Evolutionary conservation across 805 yeast genomes (phyloP).

Genomic region (Zygosaccharomyces lentus): DNA sequence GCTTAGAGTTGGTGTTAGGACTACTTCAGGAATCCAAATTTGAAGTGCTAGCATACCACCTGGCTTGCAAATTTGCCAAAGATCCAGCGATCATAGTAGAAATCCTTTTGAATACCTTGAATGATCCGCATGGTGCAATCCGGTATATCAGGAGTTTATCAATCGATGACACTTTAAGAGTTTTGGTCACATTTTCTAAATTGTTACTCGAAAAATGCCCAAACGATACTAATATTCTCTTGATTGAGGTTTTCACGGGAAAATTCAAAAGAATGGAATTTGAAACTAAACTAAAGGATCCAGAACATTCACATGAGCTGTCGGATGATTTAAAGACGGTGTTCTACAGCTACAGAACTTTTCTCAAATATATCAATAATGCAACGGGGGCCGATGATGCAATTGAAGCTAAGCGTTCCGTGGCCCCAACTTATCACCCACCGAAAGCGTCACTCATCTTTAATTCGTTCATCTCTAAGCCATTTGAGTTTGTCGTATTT

Average conservation of each 20-base stretch:
- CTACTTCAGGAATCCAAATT: slow-evolving; percentile 72
- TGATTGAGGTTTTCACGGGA: slow-evolving; percentile 88
- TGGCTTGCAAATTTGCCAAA: slow-evolving; percentile 61
- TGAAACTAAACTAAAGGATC: slow-evolving; percentile 8
- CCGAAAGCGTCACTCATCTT: slow-evolving; percentile 87
- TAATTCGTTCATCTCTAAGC: slow-evolving; percentile 79
- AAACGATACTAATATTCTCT: slow-evolving; percentile 71
- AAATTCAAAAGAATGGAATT: slow-evolving; percentile 50
- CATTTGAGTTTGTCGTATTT: slow-evolving; percentile 84
- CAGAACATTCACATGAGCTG: slow-evolving; percentile 6
- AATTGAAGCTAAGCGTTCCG: slow-evolving; percentile 2
- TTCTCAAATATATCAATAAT: slow-evolving; percentile 50
- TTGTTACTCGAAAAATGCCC: slow-evolving; percentile 63
- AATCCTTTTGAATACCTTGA: slow-evolving; percentile 62
- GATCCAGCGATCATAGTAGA: slow-evolving; percentile 74
- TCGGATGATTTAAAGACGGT: slow-evolving; percentile 28
- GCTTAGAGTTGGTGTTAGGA: slow-evolving; percentile 60
- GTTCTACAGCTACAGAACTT: slow-evolving; percentile 53
- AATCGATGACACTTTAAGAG: slow-evolving; percentile 71
- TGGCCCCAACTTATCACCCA: slow-evolving; percentile 73
- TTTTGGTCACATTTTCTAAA: slow-evolving; percentile 64
- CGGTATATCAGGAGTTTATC: slow-evolving; percentile 62
- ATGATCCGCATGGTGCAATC: slow-evolving; percentile 57
- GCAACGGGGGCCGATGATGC: slow-evolving; percentile 22
- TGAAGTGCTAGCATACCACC: slow-evolving; percentile 57